Base-by-base conservation (phyloP, 495 filamentous ascomycete species). In the Diplogelasinospora grovesii region DNA sequence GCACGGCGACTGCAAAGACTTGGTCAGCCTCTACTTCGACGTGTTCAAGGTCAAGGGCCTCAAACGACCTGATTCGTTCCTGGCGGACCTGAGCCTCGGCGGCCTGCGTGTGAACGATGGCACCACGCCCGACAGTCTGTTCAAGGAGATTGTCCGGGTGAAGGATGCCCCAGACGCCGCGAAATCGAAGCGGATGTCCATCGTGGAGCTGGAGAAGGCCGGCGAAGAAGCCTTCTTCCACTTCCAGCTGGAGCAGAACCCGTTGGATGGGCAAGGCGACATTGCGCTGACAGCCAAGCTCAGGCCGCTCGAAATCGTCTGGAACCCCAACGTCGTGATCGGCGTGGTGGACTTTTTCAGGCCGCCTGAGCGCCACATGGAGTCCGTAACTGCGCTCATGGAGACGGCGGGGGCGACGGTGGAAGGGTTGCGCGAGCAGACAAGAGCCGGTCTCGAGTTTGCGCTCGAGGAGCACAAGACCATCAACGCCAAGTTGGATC, bases 401-500 rank as follows among this genome's bases (percentile, higher is more conserved):
- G 92, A 98, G 56, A 86, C 85, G 14, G 92, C 92, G 16, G 89
- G 92, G 13, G 89, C 88, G 21, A 97, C 90, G 0, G 90, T 98
- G 1, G 87, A 97, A 62, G 89, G 87, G 10, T 65, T 97, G 41
- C 78, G 92, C 24, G 88, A 95, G 60, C 92, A 98, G 65, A 98
- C 93, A 2, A 75, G 92, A 56, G 90, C 92, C 37, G 92, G 92
- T 8, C 72, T 98, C 22, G 89, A 97, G 57, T 98, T 94, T 65
- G 93, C 92, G 15, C 70, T 98, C 20, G 79, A 95, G 59, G 93
- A 97, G 55, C 92, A 98, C 64, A 97, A 96, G 71, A 97, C 92
- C 10, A 79, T 98, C 42, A 93, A 97, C 59, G 89, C 89, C 3
- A 89, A 95, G 49, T 73, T 98, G 31, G 93, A 98, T 65, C 78